Base-by-base conservation (phyloP, 331 rosid genomes). In the Acacia concinna region DNA sequence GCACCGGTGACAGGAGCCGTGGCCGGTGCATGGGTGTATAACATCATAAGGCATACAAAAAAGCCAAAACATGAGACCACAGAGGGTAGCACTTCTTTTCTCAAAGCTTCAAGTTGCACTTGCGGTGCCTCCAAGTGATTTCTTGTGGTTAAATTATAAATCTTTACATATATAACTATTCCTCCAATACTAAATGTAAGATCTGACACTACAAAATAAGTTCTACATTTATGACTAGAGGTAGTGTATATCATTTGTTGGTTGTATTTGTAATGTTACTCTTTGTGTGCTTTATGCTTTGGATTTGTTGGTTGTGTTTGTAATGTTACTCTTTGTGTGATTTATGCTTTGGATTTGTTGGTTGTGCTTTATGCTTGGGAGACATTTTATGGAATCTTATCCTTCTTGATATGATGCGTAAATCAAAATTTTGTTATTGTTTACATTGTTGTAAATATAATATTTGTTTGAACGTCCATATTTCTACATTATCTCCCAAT, bases 21-120 rank as follows among this genome's bases (percentile, higher is more conserved):
- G 1, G 46, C 82, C 0, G 99, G 97, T 17, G 94, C 96, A 15
- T 86, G 85, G 93, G 86, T 79, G 0, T 95, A 95, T 70, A 91
- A 93, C 75, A 21, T 69, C 21, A 71, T 95, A 4, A 82, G 98
- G 44, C 84, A 83, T 77, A 88, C 95, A 0, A 82, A 95, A 25
- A 91, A 91, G 75, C 87, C 96, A 25, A 57, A 87, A 60, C 84
- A 87, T 0, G 92, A 95, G 86, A 80, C 91, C 73, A 90, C 93
- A 8, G 87, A 86, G 73, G 85, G 78, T 81, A 82, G 77, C 81
- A 83, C 81, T 4, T 95, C 97, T 47, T 92, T 92, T 74, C 84
- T 92, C 31, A 91, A 80, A 85, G 77, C 25, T 11, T 11, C 73
- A 28, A 68, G 80, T 10, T 81, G 78, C 10, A 79, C 68, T 9